Evolutionary conservation across 345 rosid genomes (phyloP), one percentile per base, ranked within the genome.

Genomic region (Populus pruinosa): DNA sequence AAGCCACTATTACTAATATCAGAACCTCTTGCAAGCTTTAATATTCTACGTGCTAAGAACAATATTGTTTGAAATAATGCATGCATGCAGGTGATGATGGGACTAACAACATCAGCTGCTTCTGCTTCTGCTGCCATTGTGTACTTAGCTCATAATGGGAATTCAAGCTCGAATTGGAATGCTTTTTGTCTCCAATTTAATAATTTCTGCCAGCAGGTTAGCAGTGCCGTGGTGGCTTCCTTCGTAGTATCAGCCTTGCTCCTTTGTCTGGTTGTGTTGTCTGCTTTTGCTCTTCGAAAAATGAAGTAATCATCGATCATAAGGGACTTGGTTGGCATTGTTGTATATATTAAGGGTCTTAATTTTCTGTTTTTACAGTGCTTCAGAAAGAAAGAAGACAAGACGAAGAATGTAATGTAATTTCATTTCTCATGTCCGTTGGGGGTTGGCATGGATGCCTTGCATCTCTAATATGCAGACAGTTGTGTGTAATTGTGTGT

Each of bases 91-190:
- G 81, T 77, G 53, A 77, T 75, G 75, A 63, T 77, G 81, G 82
- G 77, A 0, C 38, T 88, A 3, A 83, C 79, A 8, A 71, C 56
- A 4, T 84, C 87, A 4, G 81, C 85, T 0, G 91, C 87, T 9
- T 71, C 88, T 0, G 77, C 88, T 5, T 82, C 89, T 25, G 85
- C 88, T 9, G 75, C 88, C 5, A 76, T 85, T 0, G 78, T 85
- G 49, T 85, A 85, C 77, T 64, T 88, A 65, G 89, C 93, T 61
- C 90, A 90, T 35, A 77, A 74, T 23, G 93, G 93, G 23, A 88
- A 85, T 65, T 35, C 81, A 14, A 74, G 66, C 43, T 59, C 90
- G 0, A 87, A 87, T 6, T 90, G 93, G 91, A 71, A 77, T 0
- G 71, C 93, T 2, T 85, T 90, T 14, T 90, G 93, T 64, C 86